Evolutionary conservation across 2,329 filamentous ascomycete genomes (phyloP).

Genomic region (Cladorrhinum sp.): DNA sequence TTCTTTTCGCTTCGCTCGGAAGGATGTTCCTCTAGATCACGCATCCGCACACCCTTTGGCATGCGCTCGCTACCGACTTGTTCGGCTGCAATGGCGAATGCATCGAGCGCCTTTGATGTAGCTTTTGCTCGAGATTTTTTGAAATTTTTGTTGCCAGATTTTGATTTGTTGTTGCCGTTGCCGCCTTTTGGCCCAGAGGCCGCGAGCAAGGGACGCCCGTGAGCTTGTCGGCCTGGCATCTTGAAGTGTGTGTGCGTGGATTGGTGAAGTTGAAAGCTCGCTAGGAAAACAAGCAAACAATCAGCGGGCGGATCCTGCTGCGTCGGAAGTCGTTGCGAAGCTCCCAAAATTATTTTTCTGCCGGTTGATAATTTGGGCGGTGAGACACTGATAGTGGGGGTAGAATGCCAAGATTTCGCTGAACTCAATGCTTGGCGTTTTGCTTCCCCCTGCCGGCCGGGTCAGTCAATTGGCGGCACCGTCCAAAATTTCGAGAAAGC

Average conservation of each 20-base stretch:
- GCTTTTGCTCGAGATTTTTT: conserved; percentile 49
- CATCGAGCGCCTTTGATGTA: conserved; percentile 52
- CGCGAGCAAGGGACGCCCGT: conserved; percentile 51
- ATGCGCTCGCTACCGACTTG: conserved; percentile 43
- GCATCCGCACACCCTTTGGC: conserved; percentile 36
- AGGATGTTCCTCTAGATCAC: conserved; percentile 51
- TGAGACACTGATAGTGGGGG: conserved; percentile 11
- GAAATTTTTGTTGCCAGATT: conserved; percentile 24
- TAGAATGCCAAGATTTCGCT: neutral
- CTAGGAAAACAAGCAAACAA: neutral
- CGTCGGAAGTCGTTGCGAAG: no score
- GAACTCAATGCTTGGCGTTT: neutral
- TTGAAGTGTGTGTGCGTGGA: conserved; percentile 13
- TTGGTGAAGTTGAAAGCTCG: neutral
- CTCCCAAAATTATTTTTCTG: conserved; percentile 23
- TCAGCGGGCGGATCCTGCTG: neutral
- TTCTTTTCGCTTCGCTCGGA: conserved; percentile 37
- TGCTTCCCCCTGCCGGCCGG: neutral
- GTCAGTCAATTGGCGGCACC: no score
- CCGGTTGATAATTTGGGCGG: conserved; percentile 25
- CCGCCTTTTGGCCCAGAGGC: conserved; percentile 5
- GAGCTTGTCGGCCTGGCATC: conserved; percentile 59
- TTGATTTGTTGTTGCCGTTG: conserved; percentile 26
- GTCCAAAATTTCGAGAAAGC: conserved; percentile 1
- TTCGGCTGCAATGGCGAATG: conserved; percentile 56